Evolutionary conservation across 768 basidiomycete species (phyloP), one percentile per base, ranked within the genome.

Genomic region (Cystoderma amianthinum): DNA sequence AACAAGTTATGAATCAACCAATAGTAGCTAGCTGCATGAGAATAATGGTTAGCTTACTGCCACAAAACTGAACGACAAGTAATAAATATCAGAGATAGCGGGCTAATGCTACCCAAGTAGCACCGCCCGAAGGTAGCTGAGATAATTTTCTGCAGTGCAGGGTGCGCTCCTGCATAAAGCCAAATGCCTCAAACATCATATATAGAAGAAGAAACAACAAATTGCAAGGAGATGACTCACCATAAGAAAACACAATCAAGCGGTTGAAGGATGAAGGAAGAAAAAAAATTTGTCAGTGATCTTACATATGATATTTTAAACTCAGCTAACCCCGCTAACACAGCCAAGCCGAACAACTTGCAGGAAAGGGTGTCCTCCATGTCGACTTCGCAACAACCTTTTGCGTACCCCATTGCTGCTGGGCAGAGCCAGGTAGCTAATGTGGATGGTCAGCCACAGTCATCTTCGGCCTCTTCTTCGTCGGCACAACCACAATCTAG

Each of bases 121-220:
- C 52, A 62, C 61, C 59, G 67, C 71, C 77, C 76, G 82, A 85
- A 88, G 85, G 85, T 87, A 87, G 85, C 84, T 87, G 85, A 88
- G 85, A 76, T 85, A 71, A 58, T 51, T 78, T 82, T 88, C 85
- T 84, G 80, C 85, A 87, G 61, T 68, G 82, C 80, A 76, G 74
- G 76, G 63, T 50, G 53, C 71, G 53, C 57, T 60, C 74, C 68
- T 67, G 77, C 83, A 50, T 87, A 85, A 86, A 86, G 85, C 85
- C 84, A 87, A 86, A 86, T 87, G 85, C 85, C 85, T 87, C 85
- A 85, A 85, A 80, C 84, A 87, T 87, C 85, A 82, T 78, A 50
- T 36, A 41, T 22, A 36, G 18, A 34, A 28, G 25, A 28, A 7
- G 25, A 28, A n/a, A 28, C n/a, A 28, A 28, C 7, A 7, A 28